Conservation (phyloP, 306 rosid genomes). For the Casuarina glauca region DNA sequence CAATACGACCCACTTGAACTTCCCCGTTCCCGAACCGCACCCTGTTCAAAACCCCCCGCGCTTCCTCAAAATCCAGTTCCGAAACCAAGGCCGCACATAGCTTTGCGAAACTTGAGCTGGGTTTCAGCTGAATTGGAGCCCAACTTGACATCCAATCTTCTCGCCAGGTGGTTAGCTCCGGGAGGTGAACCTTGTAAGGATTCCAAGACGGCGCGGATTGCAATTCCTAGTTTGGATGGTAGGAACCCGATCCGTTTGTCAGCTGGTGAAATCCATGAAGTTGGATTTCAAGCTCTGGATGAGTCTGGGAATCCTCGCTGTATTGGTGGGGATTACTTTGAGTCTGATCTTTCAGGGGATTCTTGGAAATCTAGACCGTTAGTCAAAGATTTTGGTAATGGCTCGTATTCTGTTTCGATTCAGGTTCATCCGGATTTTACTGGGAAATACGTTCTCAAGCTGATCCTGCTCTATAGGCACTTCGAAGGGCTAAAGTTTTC, state of each 20-base stretch:
- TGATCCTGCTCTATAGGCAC: slow-evolving; percentile 70
- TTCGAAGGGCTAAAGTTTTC: slow-evolving; percentile 77
- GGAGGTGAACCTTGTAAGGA: slow-evolving; percentile 77
- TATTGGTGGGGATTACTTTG: slow-evolving; percentile 91
- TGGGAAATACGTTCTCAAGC: slow-evolving; percentile 61
- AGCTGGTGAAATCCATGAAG: slow-evolving; percentile 74
- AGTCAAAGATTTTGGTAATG: slow-evolving; percentile 75
- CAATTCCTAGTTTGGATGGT: slow-evolving; percentile 59
- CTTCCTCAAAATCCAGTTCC: slow-evolving; percentile 22
- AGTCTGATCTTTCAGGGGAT: slow-evolving; percentile 84
- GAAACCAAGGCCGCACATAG: slow-evolving; percentile 16
- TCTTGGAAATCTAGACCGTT: slow-evolving; percentile 85
- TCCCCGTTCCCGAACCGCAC: slow-evolving; percentile 29
- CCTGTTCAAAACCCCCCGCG: slow-evolving; percentile 28
- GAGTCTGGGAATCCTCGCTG: slow-evolving; percentile 67
- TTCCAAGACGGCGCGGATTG: slow-evolving; percentile 54
- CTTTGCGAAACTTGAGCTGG: slow-evolving; percentile 46
- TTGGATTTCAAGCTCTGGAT: slow-evolving; percentile 66
- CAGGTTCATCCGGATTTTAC: slow-evolving; percentile 82
- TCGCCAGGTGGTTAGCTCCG: slow-evolving; percentile 65
- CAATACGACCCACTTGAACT: slow-evolving; percentile 35
- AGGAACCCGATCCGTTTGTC: slow-evolving; percentile 47
- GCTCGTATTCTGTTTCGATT: slow-evolving; percentile 67
- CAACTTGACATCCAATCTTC: slow-evolving; percentile 56
- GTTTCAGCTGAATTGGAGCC: slow-evolving; percentile 60